Conservation (phyloP, 106 monocot genomes). For the Amphibolis antarctica region DNA sequence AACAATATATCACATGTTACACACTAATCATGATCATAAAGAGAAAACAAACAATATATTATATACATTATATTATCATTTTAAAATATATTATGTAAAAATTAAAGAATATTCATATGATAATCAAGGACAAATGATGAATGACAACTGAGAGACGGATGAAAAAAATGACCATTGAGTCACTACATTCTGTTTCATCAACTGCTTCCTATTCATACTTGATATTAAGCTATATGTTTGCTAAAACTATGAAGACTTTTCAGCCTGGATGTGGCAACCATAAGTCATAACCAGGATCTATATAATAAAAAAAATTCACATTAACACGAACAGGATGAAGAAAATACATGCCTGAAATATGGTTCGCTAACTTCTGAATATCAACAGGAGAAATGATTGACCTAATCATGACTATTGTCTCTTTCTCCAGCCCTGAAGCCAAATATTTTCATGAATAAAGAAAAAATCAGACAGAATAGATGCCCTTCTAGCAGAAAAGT, state of each 20-base stretch:
- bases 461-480: neutral
- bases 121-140: too few species aligned
- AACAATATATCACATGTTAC: too few species aligned
- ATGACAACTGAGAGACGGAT: too few species aligned
- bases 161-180: too few species aligned
- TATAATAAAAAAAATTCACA: neutral
- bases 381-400: constrained; percentile 36
- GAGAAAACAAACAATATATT: too few species aligned
- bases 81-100: too few species aligned
- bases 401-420: constrained; percentile 42
- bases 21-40: too few species aligned
- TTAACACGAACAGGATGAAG: neutral
- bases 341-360: constrained; percentile 29
- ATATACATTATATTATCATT: too few species aligned
- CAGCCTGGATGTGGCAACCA: neutral
- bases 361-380: constrained; percentile 39
- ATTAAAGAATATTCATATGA: too few species aligned
- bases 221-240: too few species aligned
- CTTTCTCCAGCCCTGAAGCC: constrained; percentile 32
- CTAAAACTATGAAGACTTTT: neutral
- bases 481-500: neutral
- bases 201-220: too few species aligned
- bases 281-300: neutral
- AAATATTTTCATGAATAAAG: neutral
- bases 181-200: too few species aligned